Conservation (phyloP, 2,329 filamentous ascomycete genomes). For the Phialocephala sp. region DNA sequence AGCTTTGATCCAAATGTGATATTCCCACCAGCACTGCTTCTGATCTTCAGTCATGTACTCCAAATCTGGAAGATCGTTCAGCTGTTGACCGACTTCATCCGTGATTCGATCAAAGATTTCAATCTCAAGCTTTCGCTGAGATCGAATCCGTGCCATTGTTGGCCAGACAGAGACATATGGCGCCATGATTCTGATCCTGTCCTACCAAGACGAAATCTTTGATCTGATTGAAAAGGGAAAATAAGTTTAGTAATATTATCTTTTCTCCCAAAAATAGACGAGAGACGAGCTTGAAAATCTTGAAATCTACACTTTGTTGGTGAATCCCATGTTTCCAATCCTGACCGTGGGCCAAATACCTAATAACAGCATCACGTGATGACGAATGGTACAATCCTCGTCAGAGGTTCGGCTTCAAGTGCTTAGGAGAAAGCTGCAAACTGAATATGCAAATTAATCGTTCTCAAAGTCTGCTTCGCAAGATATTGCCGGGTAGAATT, state of each 20-base stretch:
- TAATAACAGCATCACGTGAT: neutral
- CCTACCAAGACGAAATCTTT: neutral
- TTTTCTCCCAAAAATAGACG: neutral
- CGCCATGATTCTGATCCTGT: neutral
- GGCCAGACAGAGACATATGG: neutral
- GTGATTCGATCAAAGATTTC: neutral
- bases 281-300: neutral
- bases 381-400: neutral
- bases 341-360: too few relatives aligned
- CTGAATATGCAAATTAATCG: neutral
- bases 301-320: too few relatives aligned
- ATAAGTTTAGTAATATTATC: neutral
- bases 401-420: neutral
- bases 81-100: neutral
- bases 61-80: neutral
- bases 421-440: neutral
- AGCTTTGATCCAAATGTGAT: neutral
- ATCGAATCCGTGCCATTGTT: neutral
- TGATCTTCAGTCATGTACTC: neutral
- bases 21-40: constrained; percentile 3
- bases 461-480: too few relatives aligned
- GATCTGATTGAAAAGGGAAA: neutral
- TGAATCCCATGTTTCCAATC: too few relatives aligned
- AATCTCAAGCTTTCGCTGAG: neutral
- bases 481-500: too few relatives aligned